Base-by-base conservation (phyloP, 805 yeast species). In the Myxozyma vanderwaltii region DNA sequence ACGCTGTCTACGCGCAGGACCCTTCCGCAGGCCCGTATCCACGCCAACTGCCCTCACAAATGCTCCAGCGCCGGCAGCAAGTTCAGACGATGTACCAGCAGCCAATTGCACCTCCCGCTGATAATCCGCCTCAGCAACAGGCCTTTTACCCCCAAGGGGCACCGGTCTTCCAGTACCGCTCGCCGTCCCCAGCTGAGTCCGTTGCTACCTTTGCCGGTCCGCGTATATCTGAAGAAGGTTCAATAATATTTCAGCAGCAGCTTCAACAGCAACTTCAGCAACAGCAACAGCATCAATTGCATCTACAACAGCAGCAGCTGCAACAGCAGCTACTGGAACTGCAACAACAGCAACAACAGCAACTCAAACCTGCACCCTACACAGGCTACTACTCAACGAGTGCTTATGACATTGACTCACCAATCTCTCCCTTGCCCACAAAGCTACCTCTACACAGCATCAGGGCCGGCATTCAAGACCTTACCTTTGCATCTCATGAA, bases 321-420 rank as follows among this genome's bases (percentile, higher is more conserved):
- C 33, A 29, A 29, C 47, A 43, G n/a, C 26, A 41, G 40, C 48
- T 19, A 27, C 55, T 5, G 40, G 21, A 35, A 3, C 45, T 31
- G 35, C 51, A 41, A 17, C 59, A 29, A 31, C 55, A 41, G 40
- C 48, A 17, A 8, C 55, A 29, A 41, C 54, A 41, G 29, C 54
- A 17, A 40, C 54, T 13, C 17, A 40, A n/a, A 13, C 19, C 26
- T 3, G 27, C 51, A n/a, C 51, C 40, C n/a, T 35, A 23, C 40
- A 13, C 24, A 38, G 19, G 17, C 17, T 36, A 17, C 36, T 13
- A n/a, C 29, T 21, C 41, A 12, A 4, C 35, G 15, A 15, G 23
- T 24, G 31, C 31, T 24, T 46, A 46, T 21, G 48, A 44, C 15
- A 4, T 26, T 19, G 48, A 36, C 13, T 48, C 46, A 33, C 52